phyloP scores from a whole-genome alignment of 192 early-diverging fungal genomes.

The Pecoramyces ruminantium region DNA sequence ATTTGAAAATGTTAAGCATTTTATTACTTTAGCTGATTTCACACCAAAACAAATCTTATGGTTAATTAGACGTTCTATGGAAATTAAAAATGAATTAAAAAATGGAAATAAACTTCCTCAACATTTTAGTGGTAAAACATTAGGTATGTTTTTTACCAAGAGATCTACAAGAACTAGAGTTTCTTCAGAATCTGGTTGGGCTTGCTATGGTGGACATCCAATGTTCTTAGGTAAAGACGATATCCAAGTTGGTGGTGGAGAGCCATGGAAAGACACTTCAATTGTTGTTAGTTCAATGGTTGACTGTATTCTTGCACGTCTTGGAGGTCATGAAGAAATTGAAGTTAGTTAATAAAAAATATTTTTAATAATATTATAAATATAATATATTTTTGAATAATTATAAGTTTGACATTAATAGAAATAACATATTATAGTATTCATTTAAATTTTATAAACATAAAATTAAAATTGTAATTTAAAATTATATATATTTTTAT shows the following conservation, averaged over 20 bases:
- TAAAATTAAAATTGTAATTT: too few species aligned
- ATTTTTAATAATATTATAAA: constrained; percentile 3
- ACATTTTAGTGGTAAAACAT: constrained; percentile 52
- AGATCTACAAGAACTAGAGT: constrained; percentile 91
- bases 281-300: constrained; percentile 93
- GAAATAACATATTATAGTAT: too few species aligned
- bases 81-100: constrained; percentile 62
- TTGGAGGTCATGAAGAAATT: constrained; percentile 77
- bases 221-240: constrained; percentile 91
- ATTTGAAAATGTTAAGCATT: constrained; percentile 19
- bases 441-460: too few species aligned
- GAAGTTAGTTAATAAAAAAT: constrained; percentile 21
- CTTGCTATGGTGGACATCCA: constrained; percentile 83
- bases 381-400: too few species aligned
- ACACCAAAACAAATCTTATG: constrained; percentile 56
- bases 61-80: constrained; percentile 58
- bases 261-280: constrained; percentile 76
- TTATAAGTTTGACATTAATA: too few species aligned
- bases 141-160: constrained; percentile 90
- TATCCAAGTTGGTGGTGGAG: constrained; percentile 92
- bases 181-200: constrained; percentile 77
- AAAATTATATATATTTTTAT: too few species aligned
- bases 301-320: constrained; percentile 84
- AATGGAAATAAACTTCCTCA: constrained; percentile 21
- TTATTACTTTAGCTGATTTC: constrained; percentile 69